Conservation (phyloP, 2,329 filamentous ascomycete species). For the Geosmithia morbida region DNA sequence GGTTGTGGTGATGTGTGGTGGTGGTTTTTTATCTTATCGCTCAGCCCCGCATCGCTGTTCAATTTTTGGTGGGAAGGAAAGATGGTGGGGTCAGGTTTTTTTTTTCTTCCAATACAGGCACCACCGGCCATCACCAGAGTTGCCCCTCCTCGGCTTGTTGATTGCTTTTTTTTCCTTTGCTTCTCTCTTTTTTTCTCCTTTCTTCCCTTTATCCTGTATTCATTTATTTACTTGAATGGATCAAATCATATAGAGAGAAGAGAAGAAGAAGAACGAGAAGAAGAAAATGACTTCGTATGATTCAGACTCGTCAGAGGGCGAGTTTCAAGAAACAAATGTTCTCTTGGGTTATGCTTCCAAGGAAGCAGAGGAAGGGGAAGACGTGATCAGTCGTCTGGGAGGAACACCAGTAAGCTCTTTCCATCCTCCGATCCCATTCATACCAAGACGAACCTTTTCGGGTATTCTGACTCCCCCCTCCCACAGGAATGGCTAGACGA, state of each 20-base stretch:
- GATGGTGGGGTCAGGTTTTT: background rate
- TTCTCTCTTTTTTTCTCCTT: no score
- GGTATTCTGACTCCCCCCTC: no score
- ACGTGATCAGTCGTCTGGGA: constrained; percentile 77
- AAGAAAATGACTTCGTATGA: constrained; percentile 60
- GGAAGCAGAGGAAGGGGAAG: constrained; percentile 50
- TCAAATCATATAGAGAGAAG: background rate
- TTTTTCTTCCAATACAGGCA: background rate
- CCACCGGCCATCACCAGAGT: constrained; percentile 18
- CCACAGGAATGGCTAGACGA: constrained; percentile 71
- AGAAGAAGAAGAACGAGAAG: background rate
- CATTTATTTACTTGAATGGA: no score
- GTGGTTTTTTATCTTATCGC: constrained; percentile 1
- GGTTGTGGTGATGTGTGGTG: background rate
- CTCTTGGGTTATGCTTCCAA: constrained; percentile 79
- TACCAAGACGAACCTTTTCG: no score
- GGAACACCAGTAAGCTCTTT: constrained; percentile 59
- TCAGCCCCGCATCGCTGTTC: constrained; percentile 1
- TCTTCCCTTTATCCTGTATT: no score
- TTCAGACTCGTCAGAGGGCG: constrained; percentile 64
- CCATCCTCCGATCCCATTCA: background rate
- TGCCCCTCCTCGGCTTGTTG: background rate
- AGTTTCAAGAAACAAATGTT: constrained; percentile 71
- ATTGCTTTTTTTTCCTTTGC: background rate
- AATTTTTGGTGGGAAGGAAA: background rate